These are phyloP conservation scores for Ulota crispa DNA, from an alignment of 225 moss, liverwort and hornwort genomes.

Conservation along the genomic window DNA sequence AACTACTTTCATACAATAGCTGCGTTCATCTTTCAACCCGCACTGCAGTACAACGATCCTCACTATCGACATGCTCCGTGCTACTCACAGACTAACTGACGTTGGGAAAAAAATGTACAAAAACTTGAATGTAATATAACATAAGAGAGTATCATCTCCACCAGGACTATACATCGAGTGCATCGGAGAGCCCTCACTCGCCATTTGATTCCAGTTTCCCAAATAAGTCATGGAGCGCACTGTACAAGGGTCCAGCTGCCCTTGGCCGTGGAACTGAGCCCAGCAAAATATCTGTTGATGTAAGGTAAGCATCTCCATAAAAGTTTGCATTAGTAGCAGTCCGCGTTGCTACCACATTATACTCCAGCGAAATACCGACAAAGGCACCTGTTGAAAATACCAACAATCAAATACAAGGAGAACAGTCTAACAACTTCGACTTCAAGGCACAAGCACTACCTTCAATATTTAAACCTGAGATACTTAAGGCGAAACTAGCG, in stretches of 20 bases:
- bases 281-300: constrained; percentile 64
- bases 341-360: constrained; percentile 87
- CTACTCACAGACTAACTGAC: constrained; percentile 23
- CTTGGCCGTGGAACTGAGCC: constrained; percentile 57
- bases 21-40: constrained; percentile 5
- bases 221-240: constrained; percentile 59
- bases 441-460: not conserved
- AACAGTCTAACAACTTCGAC: constrained; percentile 5
- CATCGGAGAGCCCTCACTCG: constrained; percentile 29
- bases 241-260: constrained; percentile 63
- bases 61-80: constrained; percentile 15
- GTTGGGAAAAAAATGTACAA: constrained; percentile 31
- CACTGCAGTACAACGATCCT: constrained; percentile 2
- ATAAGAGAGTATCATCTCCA: constrained; percentile 20
- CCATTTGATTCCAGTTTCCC: constrained; percentile 47
- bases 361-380: constrained; percentile 87
- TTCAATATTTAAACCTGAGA: not conserved
- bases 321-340: constrained; percentile 72
- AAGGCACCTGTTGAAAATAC: constrained; percentile 69
- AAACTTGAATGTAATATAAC: constrained; percentile 36
- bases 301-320: constrained; percentile 79
- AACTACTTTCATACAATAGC: constrained; percentile 7
- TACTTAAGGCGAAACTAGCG: not conserved
- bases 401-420: constrained; percentile 17
- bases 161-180: constrained; percentile 32